Evolutionary conservation across 2,329 filamentous ascomycete species (phyloP), one percentile per base, ranked within the genome.

Genomic region (Grosmannia huntii): DNA sequence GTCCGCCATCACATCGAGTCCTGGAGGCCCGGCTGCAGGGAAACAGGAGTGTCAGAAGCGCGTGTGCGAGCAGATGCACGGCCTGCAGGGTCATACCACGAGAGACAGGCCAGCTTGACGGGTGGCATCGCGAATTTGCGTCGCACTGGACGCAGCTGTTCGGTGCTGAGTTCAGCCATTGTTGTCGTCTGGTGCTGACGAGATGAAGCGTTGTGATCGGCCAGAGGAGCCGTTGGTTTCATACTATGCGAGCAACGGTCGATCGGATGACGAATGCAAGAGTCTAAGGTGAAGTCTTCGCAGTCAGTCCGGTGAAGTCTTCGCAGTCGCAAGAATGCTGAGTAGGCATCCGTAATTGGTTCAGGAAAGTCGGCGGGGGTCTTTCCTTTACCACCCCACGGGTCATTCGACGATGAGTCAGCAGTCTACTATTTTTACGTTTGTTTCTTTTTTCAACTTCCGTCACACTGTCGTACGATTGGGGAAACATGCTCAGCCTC

Each of bases 21-120:
- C 64, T 46, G 7, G 64, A 65, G 6, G 64, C 62, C 36, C 64
- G 64, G 48, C 64, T 66, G 53, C 12, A 53, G 1, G 38, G 41
- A 50, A 50, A 27, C 12, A 2, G 7, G 16, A 9, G 31, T 7
- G 53, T 55, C 53, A 46, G 53, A 11, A 7, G 28, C 28, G 28
- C 28, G 7, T 28, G 7, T 7, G 28, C 28, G 28, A 28, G 28
- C 28, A 7, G 7, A 28, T 5, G 28, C 12, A 14, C 6, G 19
- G 23, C 1, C 21, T n/a, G 28, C 7, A 4, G 36, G 48, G 10
- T 46, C 53, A 7, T 71, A 78, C 76, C 76, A 78, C 57, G 75
- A 72, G 59, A 78, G 69, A 62, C 76, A 78, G 25, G 76, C 76
- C 55, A 75, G 69, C 65, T 78, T 79, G 31, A 78, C 75, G 1